Evolutionary conservation across 352 stramenopile genomes (phyloP), one percentile per base, ranked within the genome.

Genomic region (Pythium dissotocum): DNA sequence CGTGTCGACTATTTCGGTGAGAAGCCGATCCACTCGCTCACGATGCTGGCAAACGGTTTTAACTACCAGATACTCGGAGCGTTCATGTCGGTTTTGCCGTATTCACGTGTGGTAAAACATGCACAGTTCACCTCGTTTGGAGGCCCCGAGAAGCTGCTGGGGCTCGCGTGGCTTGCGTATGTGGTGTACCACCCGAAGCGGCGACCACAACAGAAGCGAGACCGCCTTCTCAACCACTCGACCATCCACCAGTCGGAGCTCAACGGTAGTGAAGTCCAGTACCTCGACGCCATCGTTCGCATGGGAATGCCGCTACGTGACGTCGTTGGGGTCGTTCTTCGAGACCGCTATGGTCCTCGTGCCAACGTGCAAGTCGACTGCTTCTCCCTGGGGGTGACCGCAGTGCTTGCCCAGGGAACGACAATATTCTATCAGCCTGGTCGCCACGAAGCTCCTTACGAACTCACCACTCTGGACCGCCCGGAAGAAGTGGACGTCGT

Each of bases 161-260:
- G 24, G 2, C 18, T 58, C 30, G 59, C 59, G 48, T 65, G 59
- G 48, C 48, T 65, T 13, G 59, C 24, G 48, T 65, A 65, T 21
- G 48, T 30, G 4, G 2, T 58, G 13, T 65, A 38, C 33, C 59
- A 57, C 24, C 59, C 59, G 9, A 58, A 49, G 16, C 30, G 30
- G 30, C 46, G 59, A 8, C 16, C 10, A 18, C 2, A 28, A 32
- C 42, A 35, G 30, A 2, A 52, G 6, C n/a, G 38, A 46, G 10
- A 18, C 38, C 13, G 38, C 18, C 38, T 46, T 14, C 13, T 46
- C 9, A 46, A 46, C 3, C 38, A 46, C 38, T 13, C 7, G 38
- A 18, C 13, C 3, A 33, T 57, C 46, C 8, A n/a, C 8, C 9
- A 4, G 14, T 16, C 28, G 18, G 40, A 10, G 3, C 49, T 65